A percentile compares a stretch with the other conserved stretches of the same genome.
phyloP scores from a whole-genome alignment of 192 early-diverging fungal genomes.

The Linnemannia schmuckeri region DNA sequence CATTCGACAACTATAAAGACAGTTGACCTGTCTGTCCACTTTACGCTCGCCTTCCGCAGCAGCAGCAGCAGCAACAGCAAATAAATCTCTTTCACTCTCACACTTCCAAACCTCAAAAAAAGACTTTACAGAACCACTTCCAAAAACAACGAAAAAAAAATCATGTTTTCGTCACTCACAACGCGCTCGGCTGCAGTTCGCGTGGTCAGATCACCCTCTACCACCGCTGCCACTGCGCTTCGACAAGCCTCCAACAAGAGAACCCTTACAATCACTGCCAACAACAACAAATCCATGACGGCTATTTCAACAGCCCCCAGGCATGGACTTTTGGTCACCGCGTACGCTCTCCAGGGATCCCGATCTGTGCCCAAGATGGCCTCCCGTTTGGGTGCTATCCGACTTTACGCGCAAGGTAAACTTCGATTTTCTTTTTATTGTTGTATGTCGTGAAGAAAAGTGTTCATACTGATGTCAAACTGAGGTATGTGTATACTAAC shows the following conservation, averaged over 20 bases:
- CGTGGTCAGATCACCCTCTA: constrained; percentile 21
- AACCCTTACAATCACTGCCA: not conserved
- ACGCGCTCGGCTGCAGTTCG: constrained; percentile 8
- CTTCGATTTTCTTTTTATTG: not conserved
- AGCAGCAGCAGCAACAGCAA: not conserved
- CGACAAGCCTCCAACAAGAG: not conserved
- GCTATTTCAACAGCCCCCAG: not conserved
- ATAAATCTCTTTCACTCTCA: not conserved
- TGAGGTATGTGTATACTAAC: too few species aligned
- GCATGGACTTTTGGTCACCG: constrained; percentile 20
- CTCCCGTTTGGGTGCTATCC: constrained; percentile 23
- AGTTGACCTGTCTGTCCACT: too few species aligned
- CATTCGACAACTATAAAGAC: not conserved
- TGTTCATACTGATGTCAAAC: not conserved
- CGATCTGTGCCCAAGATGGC: not conserved
- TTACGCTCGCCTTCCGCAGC: not conserved
- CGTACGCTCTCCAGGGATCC: not conserved
- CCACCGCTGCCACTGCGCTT: not conserved
- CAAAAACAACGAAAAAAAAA: not conserved
- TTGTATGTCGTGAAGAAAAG: not conserved
- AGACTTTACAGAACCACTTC: not conserved
- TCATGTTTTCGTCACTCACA: constrained; percentile 10
- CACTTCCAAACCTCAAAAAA: not conserved
- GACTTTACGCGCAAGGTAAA: constrained; percentile 41
- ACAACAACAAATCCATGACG: not conserved